A percentile compares a stretch with the other conserved stretches of the same genome.
These are phyloP conservation scores for Colletotrichum navitas DNA, from an alignment of 2,329 filamentous ascomycete species.

Conservation along the genomic window DNA sequence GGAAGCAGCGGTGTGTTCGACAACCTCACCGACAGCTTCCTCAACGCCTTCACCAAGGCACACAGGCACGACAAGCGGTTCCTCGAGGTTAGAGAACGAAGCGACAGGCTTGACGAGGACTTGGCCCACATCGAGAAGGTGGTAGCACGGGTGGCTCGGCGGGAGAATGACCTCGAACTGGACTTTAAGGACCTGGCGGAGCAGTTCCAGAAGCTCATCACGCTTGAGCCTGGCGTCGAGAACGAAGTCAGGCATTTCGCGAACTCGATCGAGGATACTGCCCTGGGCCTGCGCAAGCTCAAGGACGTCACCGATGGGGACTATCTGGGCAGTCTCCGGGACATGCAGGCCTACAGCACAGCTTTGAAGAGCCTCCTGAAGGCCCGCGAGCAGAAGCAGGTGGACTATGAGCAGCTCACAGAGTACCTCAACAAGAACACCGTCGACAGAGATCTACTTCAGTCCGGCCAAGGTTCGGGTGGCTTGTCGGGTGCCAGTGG, in stretches of 20 bases:
- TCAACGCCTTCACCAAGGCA: slow-evolving; percentile 97
- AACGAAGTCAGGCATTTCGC: slow-evolving; percentile 87
- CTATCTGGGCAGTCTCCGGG: slow-evolving; percentile 90
- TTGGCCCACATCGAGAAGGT: slow-evolving; percentile 94
- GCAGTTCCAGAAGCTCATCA: slow-evolving; percentile 94
- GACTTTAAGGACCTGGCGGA: slow-evolving; percentile 92
- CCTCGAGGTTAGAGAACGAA: slow-evolving; percentile 91
- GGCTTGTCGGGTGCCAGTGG: slow-evolving; percentile 82
- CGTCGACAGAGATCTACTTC: slow-evolving; percentile 84
- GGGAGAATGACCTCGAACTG: slow-evolving; percentile 87
- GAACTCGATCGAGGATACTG: slow-evolving; percentile 85
- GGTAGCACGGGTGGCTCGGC: slow-evolving; percentile 88
- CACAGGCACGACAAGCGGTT: slow-evolving; percentile 96
- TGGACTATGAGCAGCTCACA: slow-evolving; percentile 95
- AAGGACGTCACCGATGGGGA: slow-evolving; percentile 95
- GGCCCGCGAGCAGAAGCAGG: slow-evolving; percentile 95
- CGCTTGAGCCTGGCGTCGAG: slow-evolving; percentile 89
- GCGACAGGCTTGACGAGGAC: slow-evolving; percentile 95
- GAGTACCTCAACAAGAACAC: slow-evolving; percentile 96
- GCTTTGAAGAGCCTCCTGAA: slow-evolving; percentile 90
- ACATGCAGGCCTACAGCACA: slow-evolving; percentile 96
- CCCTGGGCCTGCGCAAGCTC: slow-evolving; percentile 80
- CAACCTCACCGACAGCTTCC: slow-evolving; percentile 93
- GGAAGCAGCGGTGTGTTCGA: slow-evolving; percentile 84
- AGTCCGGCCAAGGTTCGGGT: slow-evolving; percentile 66